A percentile compares a stretch with the other conserved stretches of the same genome.
phyloP scores from a whole-genome alignment of 2,329 filamentous ascomycete species.

The Aspergillus sp. region DNA sequence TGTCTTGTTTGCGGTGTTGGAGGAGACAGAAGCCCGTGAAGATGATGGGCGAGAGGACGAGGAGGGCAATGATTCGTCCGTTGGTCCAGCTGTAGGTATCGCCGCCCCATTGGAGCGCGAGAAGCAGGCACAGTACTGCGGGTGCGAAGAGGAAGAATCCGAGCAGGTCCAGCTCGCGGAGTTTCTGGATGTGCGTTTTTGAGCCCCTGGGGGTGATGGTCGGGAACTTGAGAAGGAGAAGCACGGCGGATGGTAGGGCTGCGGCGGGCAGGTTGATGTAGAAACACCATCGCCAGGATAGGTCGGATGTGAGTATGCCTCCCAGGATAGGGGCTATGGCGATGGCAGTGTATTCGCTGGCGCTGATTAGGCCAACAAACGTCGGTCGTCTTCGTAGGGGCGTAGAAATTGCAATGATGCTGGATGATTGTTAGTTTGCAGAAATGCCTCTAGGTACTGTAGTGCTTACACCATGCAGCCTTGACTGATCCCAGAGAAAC shows the following conservation, averaged over 20 bases:
- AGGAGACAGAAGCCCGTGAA: slow-evolving; percentile 3
- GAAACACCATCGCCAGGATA: slow-evolving; percentile 5
- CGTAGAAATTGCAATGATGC: slow-evolving; percentile 1
- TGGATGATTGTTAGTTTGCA: background rate
- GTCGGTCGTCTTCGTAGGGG: background rate
- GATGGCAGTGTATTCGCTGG: slow-evolving; percentile 5
- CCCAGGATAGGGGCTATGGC: background rate
- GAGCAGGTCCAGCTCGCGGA: background rate
- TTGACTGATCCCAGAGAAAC: slow-evolving; percentile 1
- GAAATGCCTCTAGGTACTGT: no score
- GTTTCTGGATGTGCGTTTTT: background rate
- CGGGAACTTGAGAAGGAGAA: background rate
- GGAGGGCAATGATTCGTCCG: background rate
- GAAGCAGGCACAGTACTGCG: background rate
- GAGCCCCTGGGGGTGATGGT: background rate
- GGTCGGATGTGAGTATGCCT: background rate
- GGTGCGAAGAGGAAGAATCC: background rate
- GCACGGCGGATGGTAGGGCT: background rate
- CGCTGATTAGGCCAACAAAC: background rate
- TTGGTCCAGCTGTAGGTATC: slow-evolving; percentile 3
- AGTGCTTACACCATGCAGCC: slow-evolving; percentile 1
- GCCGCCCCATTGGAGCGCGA: background rate
- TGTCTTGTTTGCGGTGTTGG: background rate
- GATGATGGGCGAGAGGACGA: background rate
- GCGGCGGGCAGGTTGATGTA: background rate